A percentile compares a stretch with the other conserved stretches of the same genome.
Evolutionary conservation across 1,284 basidiomycete species (phyloP).

Genomic region (Boletus mariae): DNA sequence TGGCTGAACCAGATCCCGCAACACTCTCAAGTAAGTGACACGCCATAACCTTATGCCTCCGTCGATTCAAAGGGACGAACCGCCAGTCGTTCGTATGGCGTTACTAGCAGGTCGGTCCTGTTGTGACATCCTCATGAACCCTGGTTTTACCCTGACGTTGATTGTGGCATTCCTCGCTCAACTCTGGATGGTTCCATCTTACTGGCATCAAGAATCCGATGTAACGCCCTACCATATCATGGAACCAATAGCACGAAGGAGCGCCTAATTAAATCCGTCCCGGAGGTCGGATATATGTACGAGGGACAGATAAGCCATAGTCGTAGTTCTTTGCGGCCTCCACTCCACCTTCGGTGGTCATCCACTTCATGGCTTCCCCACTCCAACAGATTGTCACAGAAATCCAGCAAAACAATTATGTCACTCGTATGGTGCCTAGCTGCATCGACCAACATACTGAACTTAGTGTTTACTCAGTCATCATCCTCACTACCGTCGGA

Average conservation of each 20-base stretch:
- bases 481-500: neutral
- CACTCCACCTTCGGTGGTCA: neutral
- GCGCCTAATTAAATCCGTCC: neutral
- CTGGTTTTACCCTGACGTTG: no score
- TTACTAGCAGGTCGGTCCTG: no score
- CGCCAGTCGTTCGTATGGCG: no score
- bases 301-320: neutral
- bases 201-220: neutral
- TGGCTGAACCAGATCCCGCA: no score
- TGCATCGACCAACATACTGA: no score
- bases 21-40: no score
- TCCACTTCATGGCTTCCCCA: neutral
- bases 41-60: no score
- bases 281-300: neutral
- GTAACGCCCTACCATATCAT: neutral
- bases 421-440: neutral
- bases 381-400: neutral
- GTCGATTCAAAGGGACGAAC: no score
- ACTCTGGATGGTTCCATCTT: neutral
- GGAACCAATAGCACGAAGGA: neutral
- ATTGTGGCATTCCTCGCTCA: neutral
- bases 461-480: neutral
- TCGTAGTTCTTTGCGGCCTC: neutral
- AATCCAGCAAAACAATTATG: neutral
- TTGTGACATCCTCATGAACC: no score